phyloP scores from a whole-genome alignment of 129 eudicot genomes.

The Gnaphalium uliginosum region DNA sequence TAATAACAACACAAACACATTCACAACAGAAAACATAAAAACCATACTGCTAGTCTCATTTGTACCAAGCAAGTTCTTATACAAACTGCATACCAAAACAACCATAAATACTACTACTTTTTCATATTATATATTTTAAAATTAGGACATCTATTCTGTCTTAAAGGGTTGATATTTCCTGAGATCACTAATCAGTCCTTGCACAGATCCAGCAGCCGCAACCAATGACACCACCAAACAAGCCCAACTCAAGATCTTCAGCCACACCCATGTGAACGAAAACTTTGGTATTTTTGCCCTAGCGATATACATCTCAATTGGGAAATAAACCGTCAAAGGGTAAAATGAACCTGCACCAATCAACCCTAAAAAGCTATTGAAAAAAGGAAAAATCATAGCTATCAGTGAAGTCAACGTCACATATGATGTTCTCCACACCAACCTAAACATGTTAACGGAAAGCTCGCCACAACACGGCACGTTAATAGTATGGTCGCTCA shows the following conservation, averaged over 20 bases:
- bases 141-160: constrained; percentile 30
- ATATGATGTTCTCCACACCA: constrained; percentile 81
- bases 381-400: constrained; percentile 90
- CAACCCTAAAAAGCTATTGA: constrained; percentile 83
- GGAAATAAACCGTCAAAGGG: constrained; percentile 88
- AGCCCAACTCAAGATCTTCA: constrained; percentile 59
- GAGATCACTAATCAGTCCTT: constrained; percentile 60
- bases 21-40: neutral
- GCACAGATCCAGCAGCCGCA: constrained; percentile 84
- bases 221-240: constrained; percentile 71
- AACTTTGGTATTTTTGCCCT: constrained; percentile 66
- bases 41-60: constrained; percentile 1
- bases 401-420: constrained; percentile 59
- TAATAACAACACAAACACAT: neutral
- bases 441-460: constrained; percentile 62
- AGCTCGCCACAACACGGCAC: constrained; percentile 48
- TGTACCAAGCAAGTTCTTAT: constrained; percentile 21
- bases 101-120: neutral
- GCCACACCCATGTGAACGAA: constrained; percentile 71
- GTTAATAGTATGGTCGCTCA: constrained; percentile 36
- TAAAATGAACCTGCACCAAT: constrained; percentile 87
- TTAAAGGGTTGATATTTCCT: constrained; percentile 62
- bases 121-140: neutral
- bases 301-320: constrained; percentile 81
- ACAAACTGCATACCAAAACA: constrained; percentile 11